Evolutionary conservation across 257 asterid genomes (phyloP).

Genomic region (Rehmannia glutinosa): DNA sequence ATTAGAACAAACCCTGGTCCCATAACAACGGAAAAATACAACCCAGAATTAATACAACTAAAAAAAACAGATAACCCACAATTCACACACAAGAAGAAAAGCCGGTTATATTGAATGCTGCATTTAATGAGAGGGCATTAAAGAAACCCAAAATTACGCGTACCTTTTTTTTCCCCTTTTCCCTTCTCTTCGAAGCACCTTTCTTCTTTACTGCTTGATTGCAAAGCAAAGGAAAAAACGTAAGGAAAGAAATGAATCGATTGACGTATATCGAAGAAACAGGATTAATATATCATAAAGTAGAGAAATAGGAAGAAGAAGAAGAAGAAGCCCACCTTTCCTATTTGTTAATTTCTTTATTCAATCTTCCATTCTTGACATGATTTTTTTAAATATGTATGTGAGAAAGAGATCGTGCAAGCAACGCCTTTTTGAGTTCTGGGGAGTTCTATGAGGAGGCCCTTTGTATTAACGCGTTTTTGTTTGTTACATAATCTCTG

Average conservation of each 20-base stretch:
- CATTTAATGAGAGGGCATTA: constrained; percentile 13
- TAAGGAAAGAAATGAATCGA: background rate
- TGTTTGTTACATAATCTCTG: constrained; percentile 19
- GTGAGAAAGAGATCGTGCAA: constrained; percentile 48
- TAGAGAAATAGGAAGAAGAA: background rate
- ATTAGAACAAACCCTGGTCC: constrained; percentile 13
- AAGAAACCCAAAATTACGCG: constrained; percentile 24
- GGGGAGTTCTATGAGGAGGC: constrained; percentile 10
- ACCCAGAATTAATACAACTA: background rate
- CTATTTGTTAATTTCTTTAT: background rate
- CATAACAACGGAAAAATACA: background rate
- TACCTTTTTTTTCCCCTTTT: constrained; percentile 33
- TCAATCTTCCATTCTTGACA: background rate
- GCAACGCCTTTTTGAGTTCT: constrained; percentile 32
- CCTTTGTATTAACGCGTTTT: constrained; percentile 29
- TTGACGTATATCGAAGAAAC: constrained; percentile 7
- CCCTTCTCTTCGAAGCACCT: constrained; percentile 8
- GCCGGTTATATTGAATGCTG: constrained; percentile 5
- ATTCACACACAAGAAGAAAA: background rate
- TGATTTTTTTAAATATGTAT: background rate
- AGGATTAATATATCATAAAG: constrained; percentile 7
- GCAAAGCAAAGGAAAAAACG: constrained; percentile 34
- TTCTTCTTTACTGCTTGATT: constrained; percentile 28
- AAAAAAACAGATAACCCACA: constrained; percentile 1
- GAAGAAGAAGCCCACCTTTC: background rate